A percentile compares a stretch with the other conserved stretches of the same genome.
These are phyloP conservation scores for Scalesia atractyloides DNA, from an alignment of 129 eudicot genomes.

Conservation along the genomic window DNA sequence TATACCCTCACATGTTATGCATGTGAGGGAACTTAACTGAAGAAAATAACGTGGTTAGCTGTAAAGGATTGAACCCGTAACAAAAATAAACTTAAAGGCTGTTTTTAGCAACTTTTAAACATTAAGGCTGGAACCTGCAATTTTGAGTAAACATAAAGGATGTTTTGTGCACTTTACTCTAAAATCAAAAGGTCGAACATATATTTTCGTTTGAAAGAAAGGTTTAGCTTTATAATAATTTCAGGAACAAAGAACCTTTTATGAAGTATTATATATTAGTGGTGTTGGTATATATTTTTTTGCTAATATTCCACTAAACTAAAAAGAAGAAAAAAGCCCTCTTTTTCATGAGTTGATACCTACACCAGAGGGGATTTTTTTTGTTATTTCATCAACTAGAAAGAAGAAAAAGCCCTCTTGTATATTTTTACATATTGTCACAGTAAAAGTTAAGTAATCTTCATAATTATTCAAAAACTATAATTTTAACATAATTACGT, in stretches of 20 bases:
- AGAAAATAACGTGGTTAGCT: too few relatives aligned
- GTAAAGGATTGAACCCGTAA: too few relatives aligned
- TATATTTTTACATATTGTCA: neutral
- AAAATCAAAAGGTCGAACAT: too few relatives aligned
- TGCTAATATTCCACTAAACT: slow-evolving; percentile 30
- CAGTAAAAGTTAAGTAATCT: neutral
- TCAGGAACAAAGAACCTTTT: slow-evolving; percentile 29
- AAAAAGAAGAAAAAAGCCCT: slow-evolving; percentile 3
- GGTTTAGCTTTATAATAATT: slow-evolving; percentile 30
- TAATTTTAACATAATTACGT: neutral
- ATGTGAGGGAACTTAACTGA: too few relatives aligned
- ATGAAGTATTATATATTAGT: slow-evolving; percentile 27
- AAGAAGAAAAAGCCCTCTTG: too few relatives aligned
- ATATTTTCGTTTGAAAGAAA: neutral
- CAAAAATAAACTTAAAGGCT: too few relatives aligned
- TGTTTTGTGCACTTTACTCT: too few relatives aligned
- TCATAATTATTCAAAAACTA: neutral
- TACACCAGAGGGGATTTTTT: neutral
- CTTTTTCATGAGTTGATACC: slow-evolving; percentile 20
- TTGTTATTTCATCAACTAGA: neutral
- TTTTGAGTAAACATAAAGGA: too few relatives aligned
- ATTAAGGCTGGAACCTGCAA: too few relatives aligned
- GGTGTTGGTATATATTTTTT: slow-evolving; percentile 26
- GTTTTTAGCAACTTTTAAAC: too few relatives aligned
- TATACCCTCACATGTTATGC: too few relatives aligned